Percentiles rank a stretch among this genome's conserved stretches.
Conservation (phyloP, 2,329 filamentous ascomycete species). For the Phialophora macrospora region DNA sequence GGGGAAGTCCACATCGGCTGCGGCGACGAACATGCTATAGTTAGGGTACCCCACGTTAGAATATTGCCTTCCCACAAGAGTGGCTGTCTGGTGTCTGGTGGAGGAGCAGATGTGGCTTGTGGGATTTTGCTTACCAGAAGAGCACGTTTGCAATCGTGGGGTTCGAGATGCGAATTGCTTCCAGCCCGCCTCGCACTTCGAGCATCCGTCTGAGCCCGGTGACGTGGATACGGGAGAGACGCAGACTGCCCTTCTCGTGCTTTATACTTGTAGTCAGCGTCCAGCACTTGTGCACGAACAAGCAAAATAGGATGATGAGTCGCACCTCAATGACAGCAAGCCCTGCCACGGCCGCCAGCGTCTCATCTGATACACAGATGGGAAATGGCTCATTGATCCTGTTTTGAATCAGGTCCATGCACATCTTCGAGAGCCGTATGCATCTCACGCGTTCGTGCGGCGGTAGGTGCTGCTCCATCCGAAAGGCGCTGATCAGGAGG, state of each 20-base stretch:
- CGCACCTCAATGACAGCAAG: constrained; percentile 18
- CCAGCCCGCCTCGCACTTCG: constrained; percentile 16
- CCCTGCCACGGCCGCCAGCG: constrained; percentile 17
- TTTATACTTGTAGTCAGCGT: constrained; percentile 1
- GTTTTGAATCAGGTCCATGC: constrained; percentile 23
- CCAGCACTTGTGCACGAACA: not conserved
- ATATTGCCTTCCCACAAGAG: not conserved
- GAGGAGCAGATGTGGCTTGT: not conserved
- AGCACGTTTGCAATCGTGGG: constrained; percentile 17
- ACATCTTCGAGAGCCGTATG: constrained; percentile 22
- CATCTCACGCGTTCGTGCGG: constrained; percentile 19
- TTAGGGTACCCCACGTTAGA: not conserved
- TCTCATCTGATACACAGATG: constrained; percentile 19
- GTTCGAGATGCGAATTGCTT: constrained; percentile 18
- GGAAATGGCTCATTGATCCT: constrained; percentile 22
- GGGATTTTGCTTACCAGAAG: constrained; percentile 7
- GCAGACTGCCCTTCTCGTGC: constrained; percentile 23
- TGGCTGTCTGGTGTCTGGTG: not conserved
- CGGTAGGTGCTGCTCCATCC: constrained; percentile 14
- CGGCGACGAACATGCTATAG: constrained; percentile 16
- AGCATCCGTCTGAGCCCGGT: constrained; percentile 18
- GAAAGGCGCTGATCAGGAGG: constrained; percentile 17
- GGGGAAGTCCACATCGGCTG: constrained; percentile 18
- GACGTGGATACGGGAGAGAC: constrained; percentile 17
- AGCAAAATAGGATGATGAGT: not conserved